A percentile compares a stretch with the other conserved stretches of the same genome.
phyloP scores from a whole-genome alignment of 768 basidiomycete genomes.

The Trametes villosa region DNA sequence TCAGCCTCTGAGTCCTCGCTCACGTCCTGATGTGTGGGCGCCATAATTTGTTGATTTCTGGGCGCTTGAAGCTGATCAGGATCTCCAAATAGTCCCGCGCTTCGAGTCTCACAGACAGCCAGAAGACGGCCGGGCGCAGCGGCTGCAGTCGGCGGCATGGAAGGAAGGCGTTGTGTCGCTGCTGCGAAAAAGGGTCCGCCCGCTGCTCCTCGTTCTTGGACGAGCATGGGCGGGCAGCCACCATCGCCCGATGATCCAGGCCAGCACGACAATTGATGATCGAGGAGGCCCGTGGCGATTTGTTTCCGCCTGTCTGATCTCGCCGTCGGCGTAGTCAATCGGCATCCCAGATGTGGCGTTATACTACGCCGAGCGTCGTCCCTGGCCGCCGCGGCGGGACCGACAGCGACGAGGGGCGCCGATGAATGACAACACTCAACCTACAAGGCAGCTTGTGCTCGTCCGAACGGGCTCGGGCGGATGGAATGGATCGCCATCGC shows the following conservation, averaged over 20 bases:
- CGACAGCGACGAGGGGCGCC: conserved; percentile 6
- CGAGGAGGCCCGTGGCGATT: conserved; percentile 4
- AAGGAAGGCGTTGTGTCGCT: conserved; percentile 1
- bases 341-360: conserved; percentile 26
- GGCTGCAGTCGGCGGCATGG: background rate
- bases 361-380: conserved; percentile 13
- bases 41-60: too few species aligned
- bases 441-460: conserved; percentile 21
- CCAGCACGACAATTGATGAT: background rate
- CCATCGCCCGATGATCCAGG: background rate
- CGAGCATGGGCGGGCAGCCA: background rate
- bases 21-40: background rate
- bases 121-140: background rate
- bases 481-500: conserved; percentile 12
- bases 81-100: conserved; percentile 6
- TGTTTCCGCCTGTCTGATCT: conserved; percentile 17
- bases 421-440: conserved; percentile 6
- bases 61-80: conserved; percentile 3
- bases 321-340: conserved; percentile 13
- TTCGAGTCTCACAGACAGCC: background rate
- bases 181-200: background rate
- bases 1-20: conserved; percentile 7
- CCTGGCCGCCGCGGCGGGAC: conserved; percentile 6
- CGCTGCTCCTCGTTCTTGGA: background rate
- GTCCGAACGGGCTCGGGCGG: background rate